A percentile compares a stretch with the other conserved stretches of the same genome.
These are phyloP conservation scores for Fusarium gaditjirri DNA, from an alignment of 2,329 filamentous ascomycete genomes.

Conservation along the genomic window DNA sequence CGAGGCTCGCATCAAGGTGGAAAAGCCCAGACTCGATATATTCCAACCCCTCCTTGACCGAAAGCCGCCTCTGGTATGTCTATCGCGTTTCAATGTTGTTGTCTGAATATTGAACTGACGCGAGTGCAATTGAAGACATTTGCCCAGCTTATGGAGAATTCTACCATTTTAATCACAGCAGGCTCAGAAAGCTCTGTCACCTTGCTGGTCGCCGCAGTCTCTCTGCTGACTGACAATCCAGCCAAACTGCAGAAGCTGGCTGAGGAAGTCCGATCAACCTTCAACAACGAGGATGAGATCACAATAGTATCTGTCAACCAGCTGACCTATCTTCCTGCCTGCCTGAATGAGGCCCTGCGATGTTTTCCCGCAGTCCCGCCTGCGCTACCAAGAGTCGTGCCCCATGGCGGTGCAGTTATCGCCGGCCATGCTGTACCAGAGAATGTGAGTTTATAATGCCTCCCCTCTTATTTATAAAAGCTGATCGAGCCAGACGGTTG, in stretches of 20 bases:
- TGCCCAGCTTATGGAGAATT: background rate
- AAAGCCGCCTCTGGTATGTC: background rate
- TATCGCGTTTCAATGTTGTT: rapidly evolving
- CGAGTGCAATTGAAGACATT: background rate
- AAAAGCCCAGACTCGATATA: background rate
- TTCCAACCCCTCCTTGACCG: background rate
- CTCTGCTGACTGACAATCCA: background rate
- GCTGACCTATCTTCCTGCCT: background rate
- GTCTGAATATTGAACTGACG: rapidly evolving
- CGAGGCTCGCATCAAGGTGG: background rate
- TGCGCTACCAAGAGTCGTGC: background rate
- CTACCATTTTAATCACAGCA: background rate
- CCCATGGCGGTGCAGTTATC: background rate
- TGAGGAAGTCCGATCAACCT: background rate
- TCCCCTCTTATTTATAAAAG: background rate
- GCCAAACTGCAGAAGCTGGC: background rate
- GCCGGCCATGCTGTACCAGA: background rate
- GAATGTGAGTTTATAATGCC: background rate
- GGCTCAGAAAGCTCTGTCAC: background rate
- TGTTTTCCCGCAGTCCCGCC: background rate
- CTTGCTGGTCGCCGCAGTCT: background rate
- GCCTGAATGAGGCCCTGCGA: background rate
- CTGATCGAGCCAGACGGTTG: background rate
- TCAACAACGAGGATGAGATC: background rate
- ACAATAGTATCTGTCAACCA: background rate